Evolutionary conservation across 2,329 filamentous ascomycete species (phyloP).

Genomic region (Colletotrichum musicola): DNA sequence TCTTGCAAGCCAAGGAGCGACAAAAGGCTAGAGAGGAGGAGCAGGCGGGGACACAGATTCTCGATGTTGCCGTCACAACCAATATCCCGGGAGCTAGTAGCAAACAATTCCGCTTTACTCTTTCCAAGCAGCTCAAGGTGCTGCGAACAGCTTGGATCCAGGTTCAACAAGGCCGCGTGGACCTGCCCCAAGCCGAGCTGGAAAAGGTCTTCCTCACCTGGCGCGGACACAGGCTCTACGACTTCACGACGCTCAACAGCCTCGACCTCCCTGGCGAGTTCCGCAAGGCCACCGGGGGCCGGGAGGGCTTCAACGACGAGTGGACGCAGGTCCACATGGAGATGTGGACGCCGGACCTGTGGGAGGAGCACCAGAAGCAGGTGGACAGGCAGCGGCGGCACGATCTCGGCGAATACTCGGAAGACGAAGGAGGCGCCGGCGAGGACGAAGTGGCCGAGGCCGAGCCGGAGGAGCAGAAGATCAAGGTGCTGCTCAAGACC

Average conservation of each 20-base stretch:
- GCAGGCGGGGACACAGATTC: constrained; percentile 37
- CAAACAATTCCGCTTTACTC: constrained; percentile 71
- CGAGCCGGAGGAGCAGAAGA: constrained; percentile 49
- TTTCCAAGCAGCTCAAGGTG: constrained; percentile 75
- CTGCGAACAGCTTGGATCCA: constrained; percentile 78
- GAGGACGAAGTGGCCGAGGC: constrained; percentile 40
- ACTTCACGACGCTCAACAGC: constrained; percentile 78
- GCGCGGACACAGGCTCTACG: constrained; percentile 79
- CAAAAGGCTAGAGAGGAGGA: constrained; percentile 25
- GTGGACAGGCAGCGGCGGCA: constrained; percentile 62
- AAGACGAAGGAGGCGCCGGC: constrained; percentile 42
- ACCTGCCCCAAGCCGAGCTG: constrained; percentile 55
- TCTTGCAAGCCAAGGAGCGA: constrained; percentile 56
- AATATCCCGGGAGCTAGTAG: constrained; percentile 70
- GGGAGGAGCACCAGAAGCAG: constrained; percentile 60
- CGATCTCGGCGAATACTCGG: constrained; percentile 57
- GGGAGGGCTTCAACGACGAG: constrained; percentile 60
- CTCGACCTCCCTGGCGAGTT: constrained; percentile 67
- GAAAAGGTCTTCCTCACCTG: constrained; percentile 81
- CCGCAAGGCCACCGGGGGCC: constrained; percentile 54
- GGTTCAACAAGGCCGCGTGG: constrained; percentile 61
- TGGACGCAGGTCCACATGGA: constrained; percentile 78
- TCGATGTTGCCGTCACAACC: constrained; percentile 68
- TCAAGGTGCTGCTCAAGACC: constrained; percentile 68
- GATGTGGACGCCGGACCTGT: constrained; percentile 78